Conservation (phyloP, 345 rosid genomes). For the Raphanus raphanistrum region DNA sequence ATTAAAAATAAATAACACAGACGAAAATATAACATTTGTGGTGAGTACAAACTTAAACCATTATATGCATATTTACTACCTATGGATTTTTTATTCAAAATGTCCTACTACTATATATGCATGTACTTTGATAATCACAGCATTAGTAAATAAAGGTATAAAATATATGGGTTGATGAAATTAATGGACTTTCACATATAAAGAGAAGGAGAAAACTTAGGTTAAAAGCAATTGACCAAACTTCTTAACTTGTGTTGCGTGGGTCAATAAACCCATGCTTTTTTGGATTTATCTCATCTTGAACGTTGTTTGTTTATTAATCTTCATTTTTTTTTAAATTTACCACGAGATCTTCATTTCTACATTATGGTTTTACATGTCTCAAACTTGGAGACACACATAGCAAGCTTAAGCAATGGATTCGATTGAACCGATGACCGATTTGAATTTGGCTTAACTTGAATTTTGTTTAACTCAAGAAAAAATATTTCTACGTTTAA, state of each 20-base stretch:
- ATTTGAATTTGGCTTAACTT: constrained; percentile 8
- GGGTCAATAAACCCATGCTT: constrained; percentile 27
- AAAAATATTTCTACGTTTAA: not conserved
- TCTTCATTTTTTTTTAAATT: constrained; percentile 17
- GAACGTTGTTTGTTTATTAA: not conserved
- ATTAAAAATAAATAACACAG: not conserved
- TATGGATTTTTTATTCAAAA: not conserved
- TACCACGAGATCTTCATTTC: constrained; percentile 39
- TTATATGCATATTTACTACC: not conserved
- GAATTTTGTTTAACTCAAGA: not conserved
- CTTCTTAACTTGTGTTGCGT: constrained; percentile 29
- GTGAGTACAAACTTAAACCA: not conserved
- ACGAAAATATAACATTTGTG: not conserved
- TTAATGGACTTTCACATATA: constrained; percentile 43
- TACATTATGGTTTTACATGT: constrained; percentile 32
- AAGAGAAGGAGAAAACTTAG: constrained; percentile 47
- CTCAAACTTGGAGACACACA: constrained; percentile 39
- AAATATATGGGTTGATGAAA: not conserved
- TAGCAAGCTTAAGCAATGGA: constrained; percentile 41
- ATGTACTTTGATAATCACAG: not conserved
- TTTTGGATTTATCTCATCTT: constrained; percentile 26
- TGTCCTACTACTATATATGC: not conserved
- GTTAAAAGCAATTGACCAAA: constrained; percentile 49
- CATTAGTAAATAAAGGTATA: not conserved
- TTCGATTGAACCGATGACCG: constrained; percentile 33